Base-by-base conservation (phyloP, 176 grass and related monocot genomes). In the Luzula sylvatica region DNA sequence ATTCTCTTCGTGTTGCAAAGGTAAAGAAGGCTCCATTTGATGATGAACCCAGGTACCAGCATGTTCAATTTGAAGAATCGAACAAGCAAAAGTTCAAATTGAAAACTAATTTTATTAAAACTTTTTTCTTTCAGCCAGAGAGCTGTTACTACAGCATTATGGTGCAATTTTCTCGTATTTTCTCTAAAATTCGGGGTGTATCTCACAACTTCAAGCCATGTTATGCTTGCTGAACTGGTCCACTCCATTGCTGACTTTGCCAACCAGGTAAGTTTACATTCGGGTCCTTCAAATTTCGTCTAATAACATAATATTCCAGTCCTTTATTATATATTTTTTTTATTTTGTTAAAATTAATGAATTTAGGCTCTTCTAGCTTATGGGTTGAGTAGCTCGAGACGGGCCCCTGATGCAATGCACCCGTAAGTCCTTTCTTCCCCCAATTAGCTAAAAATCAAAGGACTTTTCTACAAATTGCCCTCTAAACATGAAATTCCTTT, bases 121-220 rank as follows among this genome's bases (percentile, higher is more conserved):
- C 50, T 82, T 39, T 24, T 9, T 70, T 42, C 50, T 28, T 65
- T 57, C 78, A 98, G 82, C 67, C 93, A 98, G 67, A 78, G 75
- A 72, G 93, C 93, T 26, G 93, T 98, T 77, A 90, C 65, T 58
- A 92, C 69, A 4, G 86, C 86, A 75, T 56, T 98, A 38, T 90
- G 86, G 78, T 90, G 92, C 55, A 98, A 98, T 73, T 98, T 98
- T 72, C 93, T 98, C 5, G 93, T 98, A 66, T 92, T 98, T 67
- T 90, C 81, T 19, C 75, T 98, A 3, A 98, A 98, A 68, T 90
- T 90, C 64, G 86, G 93, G 23, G 86, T 92, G 47, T 98, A 87
- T 82, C 64, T 98, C 59, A n/a, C 75, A 27, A 98, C 93, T 72
- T 90, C 93, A 38, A 98, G 93, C 73, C 93, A 98, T 83, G 86